Evolutionary conservation across 495 filamentous ascomycete species (phyloP), one percentile per base, ranked within the genome.

Genomic region (Cercophora sp.): DNA sequence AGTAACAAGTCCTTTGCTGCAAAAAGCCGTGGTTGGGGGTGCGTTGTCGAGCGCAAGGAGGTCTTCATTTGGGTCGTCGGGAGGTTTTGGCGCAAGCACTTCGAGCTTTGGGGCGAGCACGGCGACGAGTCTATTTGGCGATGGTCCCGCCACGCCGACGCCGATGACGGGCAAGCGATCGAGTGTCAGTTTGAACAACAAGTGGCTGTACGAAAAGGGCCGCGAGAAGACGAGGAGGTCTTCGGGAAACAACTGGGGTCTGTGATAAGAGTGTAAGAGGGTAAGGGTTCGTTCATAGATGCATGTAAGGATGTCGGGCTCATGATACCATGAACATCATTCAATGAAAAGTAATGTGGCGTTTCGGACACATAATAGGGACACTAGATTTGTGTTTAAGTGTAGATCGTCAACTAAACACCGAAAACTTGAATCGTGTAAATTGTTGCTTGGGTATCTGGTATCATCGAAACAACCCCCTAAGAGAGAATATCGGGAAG

Each of bases 181-280:
- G 22, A 87, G 79, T 46, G 75, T 96, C 32, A 78, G 79, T 10
- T 63, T 96, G 58, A 96, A 88, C 58, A 96, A 81, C 67, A 89
- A 87, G 70, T 98, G 91, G 92, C 69, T 96, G 34, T 98, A 95
- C 70, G 88, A 98, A 67, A 85, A 84, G 66, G 76, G 74, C 19
- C 76, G 81, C 56, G n/a, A n/a, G n/a, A n/a, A n/a, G n/a, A n/a
- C n/a, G n/a, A n/a, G n/a, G n/a, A 67, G 69, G 53, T 61, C 51
- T 6, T 69, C 71, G 48, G 64, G 70, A 6, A 69, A 61, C 32
- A 62, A 57, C 11, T 72, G 70, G 66, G n/a, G n/a, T n/a, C 50
- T 69, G 54, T 61, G 70, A 4, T 58, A 61, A 44, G 31, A 37
- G 26, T 49, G 35, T 51, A 36, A 50, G 44, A 24, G 8, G 51